Evolutionary conservation across 2,329 filamentous ascomycete genomes (phyloP).

Genomic region (Sarocladium kiliense): DNA sequence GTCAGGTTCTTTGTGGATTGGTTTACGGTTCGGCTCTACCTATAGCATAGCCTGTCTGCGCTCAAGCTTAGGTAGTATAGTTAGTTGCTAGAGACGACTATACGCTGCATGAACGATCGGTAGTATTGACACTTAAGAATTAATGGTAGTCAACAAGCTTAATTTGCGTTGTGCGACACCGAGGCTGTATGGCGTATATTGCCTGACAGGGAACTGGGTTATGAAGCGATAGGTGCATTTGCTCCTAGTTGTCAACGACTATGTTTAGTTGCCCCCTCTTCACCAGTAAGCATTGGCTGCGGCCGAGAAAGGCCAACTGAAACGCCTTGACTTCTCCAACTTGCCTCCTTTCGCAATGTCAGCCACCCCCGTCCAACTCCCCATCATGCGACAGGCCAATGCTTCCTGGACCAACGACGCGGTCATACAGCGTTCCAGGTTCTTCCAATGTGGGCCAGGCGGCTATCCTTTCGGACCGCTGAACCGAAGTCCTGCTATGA

Average conservation of each 20-base stretch:
- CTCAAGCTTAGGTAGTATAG: too few species aligned
- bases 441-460: neutral
- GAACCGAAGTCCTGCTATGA: neutral
- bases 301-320: neutral
- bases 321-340: constrained; percentile 6
- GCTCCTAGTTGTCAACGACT: too few species aligned
- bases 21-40: too few species aligned
- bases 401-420: neutral
- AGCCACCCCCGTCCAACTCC: neutral
- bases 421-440: neutral
- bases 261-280: neutral
- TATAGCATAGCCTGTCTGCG: too few species aligned
- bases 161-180: neutral
- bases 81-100: too few species aligned
- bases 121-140: neutral
- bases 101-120: neutral
- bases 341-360: neutral
- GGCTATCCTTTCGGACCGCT: neutral
- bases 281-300: neutral
- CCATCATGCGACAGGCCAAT: constrained; percentile 1
- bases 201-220: neutral
- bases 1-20: neutral
- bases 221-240: too few species aligned
- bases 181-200: neutral
- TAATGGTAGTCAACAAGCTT: too few species aligned